Conservation (phyloP, 139 green algal genomes). For the Volvox reticuliferus region DNA sequence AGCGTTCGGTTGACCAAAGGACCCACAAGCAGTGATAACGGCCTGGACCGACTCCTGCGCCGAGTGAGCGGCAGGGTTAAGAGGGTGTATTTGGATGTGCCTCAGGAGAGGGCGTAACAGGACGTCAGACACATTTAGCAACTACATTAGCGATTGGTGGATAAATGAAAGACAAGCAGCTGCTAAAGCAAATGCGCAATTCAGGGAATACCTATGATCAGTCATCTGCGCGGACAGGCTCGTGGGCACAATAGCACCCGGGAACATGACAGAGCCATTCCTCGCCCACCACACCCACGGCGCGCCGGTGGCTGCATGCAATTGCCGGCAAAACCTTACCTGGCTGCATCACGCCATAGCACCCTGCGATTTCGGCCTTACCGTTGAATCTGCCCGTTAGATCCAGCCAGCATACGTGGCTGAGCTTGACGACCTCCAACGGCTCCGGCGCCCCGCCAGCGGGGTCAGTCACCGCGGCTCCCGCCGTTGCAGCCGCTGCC, state of each 20-base stretch:
- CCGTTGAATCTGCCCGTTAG: neutral
- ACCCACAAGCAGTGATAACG: conserved; percentile 5
- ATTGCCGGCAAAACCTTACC: no score
- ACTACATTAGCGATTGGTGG: neutral
- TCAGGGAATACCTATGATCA: neutral
- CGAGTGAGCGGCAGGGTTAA: neutral
- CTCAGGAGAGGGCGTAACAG: neutral
- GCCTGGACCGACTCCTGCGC: conserved; percentile 3
- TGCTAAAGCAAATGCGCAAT: neutral
- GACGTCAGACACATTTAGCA: neutral
- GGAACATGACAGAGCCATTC: neutral
- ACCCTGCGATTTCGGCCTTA: neutral
- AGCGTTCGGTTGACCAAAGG: neutral
- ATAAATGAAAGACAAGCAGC: neutral
- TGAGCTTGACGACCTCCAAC: neutral
- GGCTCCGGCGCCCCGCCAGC: neutral
- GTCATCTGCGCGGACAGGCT: neutral
- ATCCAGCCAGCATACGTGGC: conserved; percentile 24
- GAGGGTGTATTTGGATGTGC: neutral
- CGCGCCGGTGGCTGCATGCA: neutral
- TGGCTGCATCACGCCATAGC: no score
- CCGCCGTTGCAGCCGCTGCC: neutral
- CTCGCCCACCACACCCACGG: neutral
- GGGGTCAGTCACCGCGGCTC: neutral
- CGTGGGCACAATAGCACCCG: neutral